Conservation (phyloP, 2,329 filamentous ascomycete species). For the Berkeleyomyces rouxiae region DNA sequence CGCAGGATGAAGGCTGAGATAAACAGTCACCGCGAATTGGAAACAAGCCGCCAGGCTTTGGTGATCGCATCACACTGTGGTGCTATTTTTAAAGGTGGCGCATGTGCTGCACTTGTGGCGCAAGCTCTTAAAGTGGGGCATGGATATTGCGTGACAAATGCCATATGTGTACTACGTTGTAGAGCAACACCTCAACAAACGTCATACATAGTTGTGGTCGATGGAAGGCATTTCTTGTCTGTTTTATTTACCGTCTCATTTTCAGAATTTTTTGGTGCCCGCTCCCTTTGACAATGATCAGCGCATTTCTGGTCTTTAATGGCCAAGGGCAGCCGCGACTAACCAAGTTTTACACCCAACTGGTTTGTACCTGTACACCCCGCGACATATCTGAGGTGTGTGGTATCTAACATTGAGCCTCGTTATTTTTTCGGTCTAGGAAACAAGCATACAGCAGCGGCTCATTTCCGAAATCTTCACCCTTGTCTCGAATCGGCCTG, state of each 20-base stretch:
- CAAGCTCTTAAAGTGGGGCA: neutral
- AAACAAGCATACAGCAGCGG: conserved; percentile 91
- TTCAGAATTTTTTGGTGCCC: neutral
- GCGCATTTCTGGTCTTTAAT: conserved; percentile 96
- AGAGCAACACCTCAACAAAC: neutral
- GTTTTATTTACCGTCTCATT: neutral
- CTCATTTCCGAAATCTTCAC: conserved; percentile 95
- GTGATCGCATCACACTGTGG: neutral
- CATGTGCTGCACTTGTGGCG: neutral
- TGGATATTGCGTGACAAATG: neutral
- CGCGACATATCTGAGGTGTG: neutral
- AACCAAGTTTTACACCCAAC: conserved; percentile 96
- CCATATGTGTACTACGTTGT: neutral
- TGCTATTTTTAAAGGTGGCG: neutral
- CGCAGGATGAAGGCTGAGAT: neutral
- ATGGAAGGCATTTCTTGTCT: neutral
- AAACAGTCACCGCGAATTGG: neutral
- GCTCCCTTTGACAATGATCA: conserved; percentile 59
- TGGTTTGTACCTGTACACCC: conserved; percentile 36
- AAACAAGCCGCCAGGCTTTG: neutral
- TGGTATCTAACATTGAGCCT: neutral
- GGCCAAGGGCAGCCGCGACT: conserved; percentile 91
- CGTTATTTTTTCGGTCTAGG: conserved; percentile 34
- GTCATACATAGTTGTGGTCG: neutral
- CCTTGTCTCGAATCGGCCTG: conserved; percentile 77